phyloP scores from a whole-genome alignment of 768 basidiomycete genomes.

The Leccinum longicurvipes region DNA sequence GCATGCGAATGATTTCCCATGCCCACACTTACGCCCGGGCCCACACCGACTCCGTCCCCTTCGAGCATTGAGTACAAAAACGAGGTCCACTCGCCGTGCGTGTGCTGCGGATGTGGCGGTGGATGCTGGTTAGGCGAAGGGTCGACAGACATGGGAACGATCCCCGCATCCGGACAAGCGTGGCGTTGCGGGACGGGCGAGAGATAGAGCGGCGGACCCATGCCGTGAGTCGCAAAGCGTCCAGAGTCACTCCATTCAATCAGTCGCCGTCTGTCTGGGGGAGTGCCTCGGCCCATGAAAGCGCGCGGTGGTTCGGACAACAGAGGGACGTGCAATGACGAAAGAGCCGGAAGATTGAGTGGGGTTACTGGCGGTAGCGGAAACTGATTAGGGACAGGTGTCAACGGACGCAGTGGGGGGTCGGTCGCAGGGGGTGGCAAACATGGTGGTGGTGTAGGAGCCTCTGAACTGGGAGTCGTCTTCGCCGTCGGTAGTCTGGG shows the following conservation, averaged over 20 bases:
- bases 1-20: conserved; percentile 2
- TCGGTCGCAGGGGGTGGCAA: not conserved
- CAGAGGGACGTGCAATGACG: conserved; percentile 31
- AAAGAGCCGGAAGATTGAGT: conserved; percentile 22
- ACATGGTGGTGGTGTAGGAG: not conserved
- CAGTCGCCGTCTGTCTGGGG: conserved; percentile 29
- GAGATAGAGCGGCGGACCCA: conserved; percentile 26
- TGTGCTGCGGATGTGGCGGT: conserved; percentile 1
- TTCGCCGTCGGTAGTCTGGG: not conserved
- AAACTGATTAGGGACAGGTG: conserved; percentile 3
- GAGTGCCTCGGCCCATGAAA: conserved; percentile 34
- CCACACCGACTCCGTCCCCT: conserved; percentile 23
- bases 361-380: conserved; percentile 6
- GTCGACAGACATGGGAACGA: conserved; percentile 24
- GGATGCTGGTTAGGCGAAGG: not conserved
- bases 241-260: conserved; percentile 28
- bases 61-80: conserved; percentile 34
- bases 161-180: conserved; percentile 9
- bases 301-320: conserved; percentile 32
- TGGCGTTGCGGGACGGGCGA: conserved; percentile 24
- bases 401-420: conserved; percentile 1
- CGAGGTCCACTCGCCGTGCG: conserved; percentile 31
- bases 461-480: not conserved
- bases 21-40: not conserved
- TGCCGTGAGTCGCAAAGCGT: conserved; percentile 15